phyloP scores from a whole-genome alignment of 2,329 filamentous ascomycete genomes.

The Albophoma yamanashiensis region DNA sequence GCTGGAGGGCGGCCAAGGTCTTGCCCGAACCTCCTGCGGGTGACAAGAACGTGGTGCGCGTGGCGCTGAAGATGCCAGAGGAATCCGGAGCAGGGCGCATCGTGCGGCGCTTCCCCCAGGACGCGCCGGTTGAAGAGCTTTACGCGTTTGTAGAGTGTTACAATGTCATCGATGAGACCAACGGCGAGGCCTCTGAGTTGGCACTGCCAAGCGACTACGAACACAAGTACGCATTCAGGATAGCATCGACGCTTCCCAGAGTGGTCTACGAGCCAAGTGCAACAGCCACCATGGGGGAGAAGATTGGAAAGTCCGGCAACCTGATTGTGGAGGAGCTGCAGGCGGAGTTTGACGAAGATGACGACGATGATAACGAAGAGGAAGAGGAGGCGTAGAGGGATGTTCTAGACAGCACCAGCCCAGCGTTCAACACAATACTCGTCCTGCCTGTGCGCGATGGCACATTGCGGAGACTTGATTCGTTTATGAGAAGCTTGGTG shows the following conservation, averaged over 20 bases:
- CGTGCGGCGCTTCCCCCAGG: constrained; percentile 60
- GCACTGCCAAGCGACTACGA: constrained; percentile 38
- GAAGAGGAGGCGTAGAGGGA: constrained; percentile 2
- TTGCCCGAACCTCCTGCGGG: constrained; percentile 53
- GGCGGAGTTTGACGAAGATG: constrained; percentile 23
- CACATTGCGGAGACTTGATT: not conserved
- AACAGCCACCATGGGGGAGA: constrained; percentile 55
- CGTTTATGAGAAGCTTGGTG: not conserved
- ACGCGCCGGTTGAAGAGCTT: constrained; percentile 72
- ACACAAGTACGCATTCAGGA: constrained; percentile 74
- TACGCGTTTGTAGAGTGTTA: constrained; percentile 96
- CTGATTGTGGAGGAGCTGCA: constrained; percentile 66
- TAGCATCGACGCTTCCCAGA: constrained; percentile 79
- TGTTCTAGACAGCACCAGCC: not conserved
- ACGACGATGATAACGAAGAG: constrained; percentile 15
- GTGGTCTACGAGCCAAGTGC: constrained; percentile 64
- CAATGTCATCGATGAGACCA: constrained; percentile 48
- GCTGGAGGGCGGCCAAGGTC: constrained; percentile 65
- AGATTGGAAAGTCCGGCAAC: constrained; percentile 75
- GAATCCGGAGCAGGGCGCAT: constrained; percentile 57
- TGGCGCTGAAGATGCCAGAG: constrained; percentile 54
- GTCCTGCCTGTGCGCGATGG: not conserved
- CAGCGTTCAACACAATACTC: not conserved
- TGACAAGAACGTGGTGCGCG: constrained; percentile 60
- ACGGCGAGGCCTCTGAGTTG: constrained; percentile 28